phyloP scores from a whole-genome alignment of 352 stramenopile genomes.

The Phytophthora multivora region DNA sequence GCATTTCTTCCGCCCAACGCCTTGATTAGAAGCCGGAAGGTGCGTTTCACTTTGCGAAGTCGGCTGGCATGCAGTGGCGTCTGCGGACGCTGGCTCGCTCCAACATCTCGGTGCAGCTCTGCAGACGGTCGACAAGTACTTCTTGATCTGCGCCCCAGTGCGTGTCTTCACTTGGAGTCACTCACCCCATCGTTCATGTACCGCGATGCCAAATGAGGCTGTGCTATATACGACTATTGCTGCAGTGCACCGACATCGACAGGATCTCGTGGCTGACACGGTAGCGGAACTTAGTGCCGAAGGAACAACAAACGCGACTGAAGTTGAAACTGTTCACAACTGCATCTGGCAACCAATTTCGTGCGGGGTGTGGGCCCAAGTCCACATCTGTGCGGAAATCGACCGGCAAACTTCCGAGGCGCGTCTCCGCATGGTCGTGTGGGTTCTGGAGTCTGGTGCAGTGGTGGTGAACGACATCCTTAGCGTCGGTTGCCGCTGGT shows the following conservation, averaged over 20 bases:
- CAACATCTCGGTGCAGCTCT: neutral
- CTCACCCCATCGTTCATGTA: conserved; percentile 10
- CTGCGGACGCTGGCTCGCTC: conserved; percentile 5
- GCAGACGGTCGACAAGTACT: conserved; percentile 13
- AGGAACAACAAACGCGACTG: neutral
- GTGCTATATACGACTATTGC: conserved; percentile 34
- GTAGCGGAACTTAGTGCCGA: neutral
- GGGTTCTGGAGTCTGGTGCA: conserved; percentile 58
- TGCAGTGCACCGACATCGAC: conserved; percentile 23
- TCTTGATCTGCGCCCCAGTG: conserved; percentile 13
- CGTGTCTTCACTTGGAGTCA: neutral
- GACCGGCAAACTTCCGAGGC: conserved; percentile 25
- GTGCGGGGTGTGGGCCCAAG: conserved; percentile 50
- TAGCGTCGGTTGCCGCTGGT: conserved; percentile 46
- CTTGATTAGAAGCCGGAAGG: conserved; percentile 10
- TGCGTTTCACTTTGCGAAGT: conserved; percentile 21
- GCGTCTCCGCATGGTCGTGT: conserved; percentile 59
- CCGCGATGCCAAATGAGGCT: conserved; percentile 20
- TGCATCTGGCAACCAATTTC: conserved; percentile 44
- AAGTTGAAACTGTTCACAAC: conserved; percentile 1
- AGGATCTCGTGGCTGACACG: neutral
- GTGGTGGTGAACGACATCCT: conserved; percentile 64
- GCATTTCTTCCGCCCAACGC: conserved; percentile 3
- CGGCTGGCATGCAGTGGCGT: neutral
- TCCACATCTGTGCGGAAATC: conserved; percentile 65